Percentiles rank a stretch among this genome's conserved stretches.
These are phyloP conservation scores for Pterocarpus santalinus DNA, from an alignment of 306 rosid genomes.

Conservation along the genomic window DNA sequence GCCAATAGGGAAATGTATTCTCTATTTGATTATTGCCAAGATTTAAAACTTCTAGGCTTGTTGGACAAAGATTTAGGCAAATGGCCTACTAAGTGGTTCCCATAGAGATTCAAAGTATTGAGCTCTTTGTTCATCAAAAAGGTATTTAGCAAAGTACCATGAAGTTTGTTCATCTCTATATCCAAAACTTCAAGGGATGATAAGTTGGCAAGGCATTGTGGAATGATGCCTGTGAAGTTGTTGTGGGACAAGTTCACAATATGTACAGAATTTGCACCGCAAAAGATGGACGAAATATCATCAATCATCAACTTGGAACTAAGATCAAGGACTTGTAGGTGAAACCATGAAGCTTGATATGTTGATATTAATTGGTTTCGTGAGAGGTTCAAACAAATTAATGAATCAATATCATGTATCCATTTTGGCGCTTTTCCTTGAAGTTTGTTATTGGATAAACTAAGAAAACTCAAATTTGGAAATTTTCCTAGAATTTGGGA, in stretches of 20 bases:
- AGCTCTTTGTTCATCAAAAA: accelerated
- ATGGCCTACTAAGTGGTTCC: constrained; percentile 47
- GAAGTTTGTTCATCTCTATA: constrained; percentile 43
- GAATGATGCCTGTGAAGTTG: constrained; percentile 26
- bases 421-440: constrained; percentile 28
- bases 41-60: constrained; percentile 11
- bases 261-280: neutral
- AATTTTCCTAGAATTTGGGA: neutral
- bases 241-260: neutral
- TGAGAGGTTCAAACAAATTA: neutral
- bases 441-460: constrained; percentile 36
- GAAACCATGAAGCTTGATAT: neutral
- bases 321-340: neutral
- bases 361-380: constrained; percentile 29
- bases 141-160: constrained; percentile 31
- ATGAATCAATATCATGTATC: neutral
- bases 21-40: constrained; percentile 48
- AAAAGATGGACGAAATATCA: neutral
- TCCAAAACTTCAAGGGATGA: constrained; percentile 7
- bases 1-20: constrained; percentile 53
- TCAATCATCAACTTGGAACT: constrained; percentile 33
- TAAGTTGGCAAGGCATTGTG: constrained; percentile 40
- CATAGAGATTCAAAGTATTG: neutral
- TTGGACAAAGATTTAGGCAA: constrained; percentile 42
- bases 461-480: neutral